Conservation (phyloP, 768 basidiomycete species). For the Pleurotus citrinopileatus region DNA sequence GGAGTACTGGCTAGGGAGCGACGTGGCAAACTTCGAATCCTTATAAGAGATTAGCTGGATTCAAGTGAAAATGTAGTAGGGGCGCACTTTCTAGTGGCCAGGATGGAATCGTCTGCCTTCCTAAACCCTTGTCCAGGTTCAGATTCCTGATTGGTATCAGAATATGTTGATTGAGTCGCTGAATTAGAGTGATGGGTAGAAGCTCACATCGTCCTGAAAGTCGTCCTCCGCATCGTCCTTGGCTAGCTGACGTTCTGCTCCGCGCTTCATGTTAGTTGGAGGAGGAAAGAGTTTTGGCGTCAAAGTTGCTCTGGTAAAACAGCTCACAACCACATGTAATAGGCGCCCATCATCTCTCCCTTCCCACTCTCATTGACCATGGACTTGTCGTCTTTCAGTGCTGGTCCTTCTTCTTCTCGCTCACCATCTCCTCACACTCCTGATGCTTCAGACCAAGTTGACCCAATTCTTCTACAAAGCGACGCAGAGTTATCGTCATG, state of each 20-base stretch:
- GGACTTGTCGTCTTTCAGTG: conserved; percentile 51
- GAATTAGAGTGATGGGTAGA: conserved; percentile 22
- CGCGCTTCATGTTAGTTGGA: conserved; percentile 58
- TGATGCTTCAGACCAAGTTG: conserved; percentile 54
- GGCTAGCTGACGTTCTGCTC: conserved; percentile 67
- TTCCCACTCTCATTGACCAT: not conserved
- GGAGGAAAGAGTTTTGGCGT: not conserved
- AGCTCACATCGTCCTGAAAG: conserved; percentile 20
- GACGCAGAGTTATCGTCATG: conserved; percentile 53
- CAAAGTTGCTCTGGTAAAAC: too few relatives aligned
- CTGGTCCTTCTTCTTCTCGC: conserved; percentile 52
- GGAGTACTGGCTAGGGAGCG: conserved; percentile 26
- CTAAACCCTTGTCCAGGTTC: conserved; percentile 40
- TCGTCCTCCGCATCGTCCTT: conserved; percentile 52
- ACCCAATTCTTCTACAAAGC: conserved; percentile 47
- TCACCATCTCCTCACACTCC: conserved; percentile 74
- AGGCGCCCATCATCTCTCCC: not conserved
- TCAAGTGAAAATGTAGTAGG: not conserved
- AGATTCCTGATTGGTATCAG: conserved; percentile 37
- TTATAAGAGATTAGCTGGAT: conserved; percentile 24
- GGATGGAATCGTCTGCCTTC: conserved; percentile 55
- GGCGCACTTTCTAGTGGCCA: conserved; percentile 58
- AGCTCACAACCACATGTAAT: too few relatives aligned
- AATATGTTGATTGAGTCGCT: too few relatives aligned
- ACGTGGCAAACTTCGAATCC: conserved; percentile 67